Percentiles rank a stretch among this genome's conserved stretches.
These are phyloP conservation scores for Apiospora phragmitis DNA, from an alignment of 2,329 filamentous ascomycete species.

Conservation along the genomic window DNA sequence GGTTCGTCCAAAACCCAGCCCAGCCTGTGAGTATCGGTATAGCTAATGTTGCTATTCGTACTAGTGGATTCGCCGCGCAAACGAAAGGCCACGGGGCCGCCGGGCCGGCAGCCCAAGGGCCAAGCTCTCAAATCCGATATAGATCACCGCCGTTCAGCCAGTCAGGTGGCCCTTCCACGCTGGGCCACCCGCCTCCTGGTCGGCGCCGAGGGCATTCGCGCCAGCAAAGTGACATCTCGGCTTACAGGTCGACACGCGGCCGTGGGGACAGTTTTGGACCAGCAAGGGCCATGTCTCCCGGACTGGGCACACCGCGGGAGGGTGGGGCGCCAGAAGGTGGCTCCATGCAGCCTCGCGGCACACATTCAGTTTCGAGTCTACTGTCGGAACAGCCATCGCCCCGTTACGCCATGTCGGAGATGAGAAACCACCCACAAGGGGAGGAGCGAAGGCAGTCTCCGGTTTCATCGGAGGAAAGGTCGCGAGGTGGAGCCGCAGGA, in stretches of 20 bases:
- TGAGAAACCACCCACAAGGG: constrained; percentile 10
- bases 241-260: constrained; percentile 43
- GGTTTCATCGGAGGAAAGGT: constrained; percentile 14
- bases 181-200: constrained; percentile 52
- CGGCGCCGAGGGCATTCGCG: constrained; percentile 62
- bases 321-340: constrained; percentile 11
- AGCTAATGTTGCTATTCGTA: constrained; percentile 46
- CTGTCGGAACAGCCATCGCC: constrained; percentile 18
- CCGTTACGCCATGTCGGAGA: constrained; percentile 11
- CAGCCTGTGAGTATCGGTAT: constrained; percentile 42
- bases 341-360: background rate
- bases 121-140: constrained; percentile 45
- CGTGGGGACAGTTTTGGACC: constrained; percentile 35
- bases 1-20: constrained; percentile 64
- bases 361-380: constrained; percentile 17
- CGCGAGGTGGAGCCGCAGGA: constrained; percentile 12
- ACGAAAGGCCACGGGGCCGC: constrained; percentile 69
- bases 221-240: constrained; percentile 64
- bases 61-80: constrained; percentile 79
- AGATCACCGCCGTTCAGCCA: constrained; percentile 59
- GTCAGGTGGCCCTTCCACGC: constrained; percentile 44
- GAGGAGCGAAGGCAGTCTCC: constrained; percentile 17
- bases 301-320: constrained; percentile 35
- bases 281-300: constrained; percentile 39
- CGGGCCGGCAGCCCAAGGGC: constrained; percentile 45